Percentiles rank a stretch among this genome's conserved stretches.
Conservation (phyloP, 768 basidiomycete species). For the Phallus indusiatus region DNA sequence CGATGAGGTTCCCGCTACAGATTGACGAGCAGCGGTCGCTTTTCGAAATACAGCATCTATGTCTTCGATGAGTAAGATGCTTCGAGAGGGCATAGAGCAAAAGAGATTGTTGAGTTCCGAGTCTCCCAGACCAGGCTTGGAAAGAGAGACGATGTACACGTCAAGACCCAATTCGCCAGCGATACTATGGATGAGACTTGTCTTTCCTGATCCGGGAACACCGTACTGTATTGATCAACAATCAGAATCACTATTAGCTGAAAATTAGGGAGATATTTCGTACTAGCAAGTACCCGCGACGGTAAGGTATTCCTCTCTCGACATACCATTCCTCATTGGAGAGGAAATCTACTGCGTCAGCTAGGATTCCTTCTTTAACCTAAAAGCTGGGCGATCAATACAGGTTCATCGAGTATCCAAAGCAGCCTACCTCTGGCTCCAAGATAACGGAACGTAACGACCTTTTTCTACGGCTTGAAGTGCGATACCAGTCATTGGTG, state of each 20-base stretch:
- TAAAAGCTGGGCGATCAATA: neutral
- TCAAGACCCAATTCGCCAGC: conserved; percentile 72
- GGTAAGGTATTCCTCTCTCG: conserved; percentile 64
- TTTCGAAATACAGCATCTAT: conserved; percentile 68
- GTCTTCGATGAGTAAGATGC: conserved; percentile 77
- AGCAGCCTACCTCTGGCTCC: conserved; percentile 39
- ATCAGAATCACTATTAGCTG: too few relatives aligned
- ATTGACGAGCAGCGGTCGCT: conserved; percentile 27
- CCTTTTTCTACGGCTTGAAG: conserved; percentile 56
- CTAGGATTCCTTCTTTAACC: conserved; percentile 50
- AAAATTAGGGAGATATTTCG: too few relatives aligned
- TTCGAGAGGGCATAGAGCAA: conserved; percentile 51
- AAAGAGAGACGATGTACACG: conserved; percentile 64
- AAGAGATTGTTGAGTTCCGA: conserved; percentile 47
- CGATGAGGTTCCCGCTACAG: too few relatives aligned
- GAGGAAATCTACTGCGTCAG: conserved; percentile 66
- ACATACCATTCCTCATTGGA: conserved; percentile 62
- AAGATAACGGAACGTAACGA: conserved; percentile 59
- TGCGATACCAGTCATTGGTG: conserved; percentile 38
- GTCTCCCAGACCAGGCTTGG: conserved; percentile 56
- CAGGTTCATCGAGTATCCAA: neutral
- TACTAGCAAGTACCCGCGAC: conserved; percentile 65
- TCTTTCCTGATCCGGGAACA: conserved; percentile 71
- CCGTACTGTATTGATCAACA: conserved; percentile 37
- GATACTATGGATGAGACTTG: conserved; percentile 64